These are phyloP conservation scores for Chrysoporthe deuterocubensis DNA, from an alignment of 2,329 filamentous ascomycete species.

Conservation along the genomic window DNA sequence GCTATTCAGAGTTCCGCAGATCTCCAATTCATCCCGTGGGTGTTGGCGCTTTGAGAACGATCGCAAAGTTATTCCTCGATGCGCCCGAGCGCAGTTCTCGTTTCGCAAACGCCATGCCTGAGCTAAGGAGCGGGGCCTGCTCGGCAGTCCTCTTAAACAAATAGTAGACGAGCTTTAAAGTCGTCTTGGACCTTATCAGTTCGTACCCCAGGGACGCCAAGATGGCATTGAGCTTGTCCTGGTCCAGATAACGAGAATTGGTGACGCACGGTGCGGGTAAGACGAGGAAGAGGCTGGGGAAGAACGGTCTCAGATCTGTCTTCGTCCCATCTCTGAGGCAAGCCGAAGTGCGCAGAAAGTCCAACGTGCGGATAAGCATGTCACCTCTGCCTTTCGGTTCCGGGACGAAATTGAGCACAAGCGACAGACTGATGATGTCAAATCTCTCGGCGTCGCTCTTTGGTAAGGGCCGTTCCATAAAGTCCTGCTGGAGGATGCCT, in stretches of 20 bases:
- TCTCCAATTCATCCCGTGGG: constrained; percentile 12
- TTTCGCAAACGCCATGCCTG: constrained; percentile 62
- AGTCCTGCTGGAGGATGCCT: constrained; percentile 86
- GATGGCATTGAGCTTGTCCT: constrained; percentile 69
- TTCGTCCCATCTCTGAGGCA: constrained; percentile 23
- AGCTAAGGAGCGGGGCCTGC: constrained; percentile 29
- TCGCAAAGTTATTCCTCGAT: constrained; percentile 87
- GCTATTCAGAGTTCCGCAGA: background rate
- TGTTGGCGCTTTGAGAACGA: constrained; percentile 59
- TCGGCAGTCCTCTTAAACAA: constrained; percentile 67
- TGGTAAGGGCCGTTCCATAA: constrained; percentile 86
- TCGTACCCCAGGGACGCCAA: constrained; percentile 79
- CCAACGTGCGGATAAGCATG: constrained; percentile 79
- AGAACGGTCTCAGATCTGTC: constrained; percentile 35
- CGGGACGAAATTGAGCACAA: constrained; percentile 94
- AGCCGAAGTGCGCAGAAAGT: constrained; percentile 62
- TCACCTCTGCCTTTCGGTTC: constrained; percentile 74
- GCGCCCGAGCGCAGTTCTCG: constrained; percentile 75
- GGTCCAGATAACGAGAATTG: constrained; percentile 89
- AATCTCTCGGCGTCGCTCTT: constrained; percentile 66
- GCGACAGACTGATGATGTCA: constrained; percentile 86
- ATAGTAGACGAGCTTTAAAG: constrained; percentile 84
- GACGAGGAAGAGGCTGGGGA: constrained; percentile 84
- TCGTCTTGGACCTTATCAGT: constrained; percentile 69
- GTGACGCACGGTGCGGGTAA: constrained; percentile 84